Evolutionary conservation across 768 basidiomycete genomes (phyloP).

Genomic region (Russula olivacea): DNA sequence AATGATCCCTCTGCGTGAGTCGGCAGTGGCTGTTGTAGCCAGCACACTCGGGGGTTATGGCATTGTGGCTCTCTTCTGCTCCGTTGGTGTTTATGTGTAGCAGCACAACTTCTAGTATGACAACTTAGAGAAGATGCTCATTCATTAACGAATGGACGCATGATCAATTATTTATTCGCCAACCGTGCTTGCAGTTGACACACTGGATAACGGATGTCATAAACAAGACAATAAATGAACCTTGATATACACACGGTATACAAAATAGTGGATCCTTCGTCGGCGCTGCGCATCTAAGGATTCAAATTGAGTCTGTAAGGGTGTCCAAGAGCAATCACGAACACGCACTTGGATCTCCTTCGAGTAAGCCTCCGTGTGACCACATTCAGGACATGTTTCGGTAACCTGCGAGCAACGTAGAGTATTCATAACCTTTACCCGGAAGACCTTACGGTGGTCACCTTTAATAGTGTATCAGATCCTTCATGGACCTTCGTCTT

Average conservation of each 20-base stretch:
- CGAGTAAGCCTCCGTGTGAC: slow-evolving; percentile 78
- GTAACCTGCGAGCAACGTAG: slow-evolving; percentile 50
- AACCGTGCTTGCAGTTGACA: slow-evolving; percentile 67
- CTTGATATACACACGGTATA: slow-evolving; percentile 66
- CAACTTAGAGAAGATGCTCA: neutral
- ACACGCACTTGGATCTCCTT: slow-evolving; percentile 76
- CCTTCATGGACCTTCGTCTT: slow-evolving; percentile 74
- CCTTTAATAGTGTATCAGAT: slow-evolving; percentile 58
- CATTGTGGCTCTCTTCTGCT: slow-evolving; percentile 84
- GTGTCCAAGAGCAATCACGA: neutral
- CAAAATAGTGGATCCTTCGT: slow-evolving; percentile 91
- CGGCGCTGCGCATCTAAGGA: slow-evolving; percentile 75
- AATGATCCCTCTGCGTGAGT: slow-evolving; percentile 57
- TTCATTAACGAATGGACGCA: neutral
- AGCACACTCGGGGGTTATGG: slow-evolving; percentile 84
- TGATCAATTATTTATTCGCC: slow-evolving; percentile 71
- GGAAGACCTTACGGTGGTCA: slow-evolving; percentile 29
- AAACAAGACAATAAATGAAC: slow-evolving; percentile 17
- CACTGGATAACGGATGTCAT: slow-evolving; percentile 44
- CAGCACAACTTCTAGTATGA: slow-evolving; percentile 32
- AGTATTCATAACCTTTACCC: neutral
- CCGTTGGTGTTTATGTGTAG: slow-evolving; percentile 77
- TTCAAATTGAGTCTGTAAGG: neutral
- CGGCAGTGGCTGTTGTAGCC: slow-evolving; percentile 62
- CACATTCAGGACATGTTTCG: slow-evolving; percentile 86